A percentile compares a stretch with the other conserved stretches of the same genome.
Evolutionary conservation across 2,329 filamentous ascomycete genomes (phyloP).

Genomic region (Arthrobotrys sinensis): DNA sequence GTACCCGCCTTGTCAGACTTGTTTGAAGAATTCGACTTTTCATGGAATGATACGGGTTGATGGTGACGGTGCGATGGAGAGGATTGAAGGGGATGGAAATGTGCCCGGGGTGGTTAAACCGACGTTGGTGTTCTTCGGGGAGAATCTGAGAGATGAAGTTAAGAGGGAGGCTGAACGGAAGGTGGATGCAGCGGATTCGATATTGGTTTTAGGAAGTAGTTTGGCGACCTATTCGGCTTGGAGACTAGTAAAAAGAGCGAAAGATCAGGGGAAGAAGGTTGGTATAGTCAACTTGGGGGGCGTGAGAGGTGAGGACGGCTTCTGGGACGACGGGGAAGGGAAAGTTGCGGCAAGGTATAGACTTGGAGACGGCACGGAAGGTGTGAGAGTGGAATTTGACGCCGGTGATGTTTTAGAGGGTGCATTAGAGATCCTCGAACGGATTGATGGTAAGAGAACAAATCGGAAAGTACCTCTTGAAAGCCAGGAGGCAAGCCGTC

Average conservation of each 20-base stretch:
- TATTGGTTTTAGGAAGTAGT: constrained; percentile 89
- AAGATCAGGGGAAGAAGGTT: constrained; percentile 86
- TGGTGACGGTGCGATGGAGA: constrained; percentile 77
- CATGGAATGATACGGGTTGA: constrained; percentile 78
- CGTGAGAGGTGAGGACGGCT: constrained; percentile 85
- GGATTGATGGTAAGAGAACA: constrained; percentile 15
- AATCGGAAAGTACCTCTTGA: neutral
- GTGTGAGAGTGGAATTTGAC: constrained; percentile 62
- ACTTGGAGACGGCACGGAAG: constrained; percentile 62
- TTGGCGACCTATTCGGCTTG: constrained; percentile 96
- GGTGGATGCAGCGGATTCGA: constrained; percentile 80
- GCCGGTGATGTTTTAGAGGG: constrained; percentile 38
- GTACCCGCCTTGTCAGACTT: constrained; percentile 90
- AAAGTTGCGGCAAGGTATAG: constrained; percentile 60
- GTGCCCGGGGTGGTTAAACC: constrained; percentile 89
- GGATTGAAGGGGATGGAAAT: constrained; percentile 66
- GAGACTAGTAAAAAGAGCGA: constrained; percentile 86
- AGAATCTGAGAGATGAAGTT: constrained; percentile 80
- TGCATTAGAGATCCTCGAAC: constrained; percentile 18
- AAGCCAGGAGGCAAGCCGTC: neutral
- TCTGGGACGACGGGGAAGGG: constrained; percentile 68
- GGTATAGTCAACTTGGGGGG: constrained; percentile 91
- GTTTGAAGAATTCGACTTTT: constrained; percentile 75
- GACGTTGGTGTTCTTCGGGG: constrained; percentile 95
- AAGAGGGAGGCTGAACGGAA: constrained; percentile 84